Percentiles rank a stretch among this genome's conserved stretches.
phyloP scores from a whole-genome alignment of 2,329 filamentous ascomycete genomes.

The Chalaropsis ovoidea region DNA sequence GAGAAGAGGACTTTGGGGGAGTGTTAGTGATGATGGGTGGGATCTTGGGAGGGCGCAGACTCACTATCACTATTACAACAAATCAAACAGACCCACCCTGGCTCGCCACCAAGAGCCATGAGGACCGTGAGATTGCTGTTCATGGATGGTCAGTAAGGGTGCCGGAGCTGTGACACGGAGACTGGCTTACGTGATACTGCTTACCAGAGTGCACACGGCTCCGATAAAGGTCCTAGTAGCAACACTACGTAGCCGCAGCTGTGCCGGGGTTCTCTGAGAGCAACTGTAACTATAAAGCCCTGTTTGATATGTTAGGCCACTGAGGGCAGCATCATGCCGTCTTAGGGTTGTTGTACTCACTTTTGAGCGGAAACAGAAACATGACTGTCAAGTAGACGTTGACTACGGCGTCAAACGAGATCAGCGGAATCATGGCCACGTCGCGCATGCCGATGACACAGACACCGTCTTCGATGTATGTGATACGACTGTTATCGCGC shows the following conservation, averaged over 20 bases:
- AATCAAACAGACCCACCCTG: constrained; percentile 55
- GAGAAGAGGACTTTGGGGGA: constrained; percentile 45
- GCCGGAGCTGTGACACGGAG: not conserved
- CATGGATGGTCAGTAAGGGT: constrained; percentile 12
- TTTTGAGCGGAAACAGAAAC: constrained; percentile 51
- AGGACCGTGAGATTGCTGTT: constrained; percentile 49
- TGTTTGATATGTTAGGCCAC: constrained; percentile 29
- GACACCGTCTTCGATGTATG: constrained; percentile 43
- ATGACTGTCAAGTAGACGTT: constrained; percentile 54
- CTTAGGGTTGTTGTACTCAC: constrained; percentile 33
- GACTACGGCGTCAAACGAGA: constrained; percentile 49
- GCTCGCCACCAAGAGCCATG: constrained; percentile 50
- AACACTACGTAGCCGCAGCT: constrained; percentile 40
- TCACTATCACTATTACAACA: constrained; percentile 54
- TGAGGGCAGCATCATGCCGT: not conserved
- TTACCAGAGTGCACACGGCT: constrained; percentile 45
- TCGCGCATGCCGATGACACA: constrained; percentile 55
- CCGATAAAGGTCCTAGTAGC: constrained; percentile 52
- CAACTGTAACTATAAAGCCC: constrained; percentile 47
- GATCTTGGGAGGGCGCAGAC: constrained; percentile 27
- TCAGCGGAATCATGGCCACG: constrained; percentile 50
- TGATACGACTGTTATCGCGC: constrained; percentile 41
- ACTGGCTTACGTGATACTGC: constrained; percentile 45
- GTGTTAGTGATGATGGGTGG: not conserved
- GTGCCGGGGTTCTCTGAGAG: constrained; percentile 36